Evolutionary conservation across 176 grass and related monocot species (phyloP), one percentile per base, ranked within the genome.

Genomic region (Olyra latifolia): DNA sequence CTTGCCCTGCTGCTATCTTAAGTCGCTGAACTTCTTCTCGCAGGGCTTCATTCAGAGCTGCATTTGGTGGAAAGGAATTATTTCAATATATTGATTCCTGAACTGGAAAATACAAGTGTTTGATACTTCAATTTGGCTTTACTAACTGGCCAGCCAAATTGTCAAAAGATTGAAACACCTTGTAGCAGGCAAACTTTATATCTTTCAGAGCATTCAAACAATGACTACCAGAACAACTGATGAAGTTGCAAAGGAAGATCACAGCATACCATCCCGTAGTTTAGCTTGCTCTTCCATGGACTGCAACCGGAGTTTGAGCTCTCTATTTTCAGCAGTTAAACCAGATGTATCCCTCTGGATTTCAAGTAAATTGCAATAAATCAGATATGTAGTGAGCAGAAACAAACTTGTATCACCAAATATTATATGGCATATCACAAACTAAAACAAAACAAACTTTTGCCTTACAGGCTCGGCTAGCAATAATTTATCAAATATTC

Each of bases 201-300:
- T 42, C 4, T 14, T 75, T 38, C 62, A 80, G 20, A 77, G 43
- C 29, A 77, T 42, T 28, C 39, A 54, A 74, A 72, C 19, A 47
- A 63, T 71, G 57, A 23, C 45, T 76, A 29, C 45, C 1, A 10
- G 43, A 66, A 74, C 19, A 75, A 15, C 49, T 41, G 32, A 58
- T 32, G 32, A 72, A 61, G 3, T 61, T 75, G 16, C 5, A 48
- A 60, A 69, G 63, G 17, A 78, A 87, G 48, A 54, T 48, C 32
- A 85, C 44, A 52, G 30, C 69, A 71, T 99, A 96, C 97, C 97
- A 32, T 99, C 97, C 28, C 89, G 87, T 40, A 99, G 87, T 87
- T 99, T 92, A 79, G 97, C 93, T 85, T 99, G 97, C 70, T 99
- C 90, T 83, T 96, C 97, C 93, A 96, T 99, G 46, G 97, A 90